A percentile compares a stretch with the other conserved stretches of the same genome.
phyloP scores from a whole-genome alignment of 2,329 filamentous ascomycete species.

The Huntiella decipiens region DNA sequence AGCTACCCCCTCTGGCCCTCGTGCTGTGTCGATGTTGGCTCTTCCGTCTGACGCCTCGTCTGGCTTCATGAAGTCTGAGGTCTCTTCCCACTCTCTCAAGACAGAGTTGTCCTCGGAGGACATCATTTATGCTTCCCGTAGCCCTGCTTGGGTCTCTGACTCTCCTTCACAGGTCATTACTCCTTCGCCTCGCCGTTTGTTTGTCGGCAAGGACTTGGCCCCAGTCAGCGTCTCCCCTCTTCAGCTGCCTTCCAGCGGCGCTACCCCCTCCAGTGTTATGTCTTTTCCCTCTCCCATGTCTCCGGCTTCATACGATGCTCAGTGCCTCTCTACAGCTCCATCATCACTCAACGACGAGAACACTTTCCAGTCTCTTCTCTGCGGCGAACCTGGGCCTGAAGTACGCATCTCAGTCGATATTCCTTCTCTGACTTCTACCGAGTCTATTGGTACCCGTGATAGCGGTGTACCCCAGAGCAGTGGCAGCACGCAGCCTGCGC shows the following conservation, averaged over 20 bases:
- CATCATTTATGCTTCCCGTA: slow-evolving; percentile 23
- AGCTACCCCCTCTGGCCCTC: slow-evolving; percentile 9
- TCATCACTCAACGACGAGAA: slow-evolving; percentile 57
- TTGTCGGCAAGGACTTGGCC: slow-evolving; percentile 26
- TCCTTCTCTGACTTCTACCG: slow-evolving; percentile 55
- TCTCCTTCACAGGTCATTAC: slow-evolving; percentile 22
- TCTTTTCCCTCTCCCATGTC: slow-evolving; percentile 53
- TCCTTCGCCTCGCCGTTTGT: slow-evolving; percentile 26
- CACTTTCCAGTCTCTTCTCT: slow-evolving; percentile 48
- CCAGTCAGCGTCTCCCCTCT: slow-evolving; percentile 32
- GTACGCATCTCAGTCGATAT: slow-evolving; percentile 53
- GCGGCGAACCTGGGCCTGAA: slow-evolving; percentile 58
- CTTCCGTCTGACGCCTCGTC: slow-evolving; percentile 4
- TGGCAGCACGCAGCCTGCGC: slow-evolving; percentile 18
- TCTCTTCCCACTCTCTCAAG: slow-evolving; percentile 30
- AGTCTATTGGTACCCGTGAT: slow-evolving; percentile 57
- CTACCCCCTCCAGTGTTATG: slow-evolving; percentile 40
- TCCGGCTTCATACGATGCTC: slow-evolving; percentile 49
- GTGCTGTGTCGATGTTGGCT: slow-evolving; percentile 4
- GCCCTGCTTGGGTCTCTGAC: slow-evolving; percentile 12
- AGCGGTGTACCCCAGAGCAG: slow-evolving; percentile 28
- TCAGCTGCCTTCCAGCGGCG: slow-evolving; percentile 24
- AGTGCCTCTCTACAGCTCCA: slow-evolving; percentile 54
- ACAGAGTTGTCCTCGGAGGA: slow-evolving; percentile 20
- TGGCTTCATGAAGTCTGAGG: slow-evolving; percentile 24